Percentiles rank a stretch among this genome's conserved stretches.
phyloP scores from a whole-genome alignment of 208 protist species.

The Acanthamoeba rhysodes region DNA sequence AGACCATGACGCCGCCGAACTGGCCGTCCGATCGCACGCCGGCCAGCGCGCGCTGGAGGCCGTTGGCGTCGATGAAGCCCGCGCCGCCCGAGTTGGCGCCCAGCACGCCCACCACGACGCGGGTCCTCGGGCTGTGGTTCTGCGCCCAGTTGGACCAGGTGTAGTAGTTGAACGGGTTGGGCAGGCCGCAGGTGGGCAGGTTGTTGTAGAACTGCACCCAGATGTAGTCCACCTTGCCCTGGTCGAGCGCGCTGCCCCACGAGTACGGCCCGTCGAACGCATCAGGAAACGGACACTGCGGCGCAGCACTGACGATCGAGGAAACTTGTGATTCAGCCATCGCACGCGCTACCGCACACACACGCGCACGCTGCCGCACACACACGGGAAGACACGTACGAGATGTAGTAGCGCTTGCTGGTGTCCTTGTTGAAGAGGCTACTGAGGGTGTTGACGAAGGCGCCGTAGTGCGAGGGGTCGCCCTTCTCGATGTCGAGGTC shows the following conservation, averaged over 20 bases:
- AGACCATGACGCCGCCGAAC: slow-evolving; percentile 81
- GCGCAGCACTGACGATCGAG: slow-evolving; percentile 38
- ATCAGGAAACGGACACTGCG: slow-evolving; percentile 82
- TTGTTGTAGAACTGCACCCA: slow-evolving; percentile 85
- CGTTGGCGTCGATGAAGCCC: slow-evolving; percentile 53
- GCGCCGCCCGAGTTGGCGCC: slow-evolving; percentile 56
- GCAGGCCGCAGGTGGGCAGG: slow-evolving; percentile 55
- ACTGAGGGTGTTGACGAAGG: slow-evolving; percentile 67
- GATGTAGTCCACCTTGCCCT: slow-evolving; percentile 78
- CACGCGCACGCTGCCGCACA: too few relatives aligned
- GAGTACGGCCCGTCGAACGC: slow-evolving; percentile 58
- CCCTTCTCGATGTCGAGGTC: slow-evolving; percentile 82
- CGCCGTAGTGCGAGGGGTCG: slow-evolving; percentile 54
- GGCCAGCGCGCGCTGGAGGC: not conserved
- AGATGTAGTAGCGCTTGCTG: slow-evolving; percentile 38
- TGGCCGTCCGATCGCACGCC: not conserved
- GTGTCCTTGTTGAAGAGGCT: not conserved
- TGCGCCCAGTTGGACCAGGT: slow-evolving; percentile 70
- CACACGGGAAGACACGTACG: not conserved
- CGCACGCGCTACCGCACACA: too few relatives aligned
- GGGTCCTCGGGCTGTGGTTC: not conserved
- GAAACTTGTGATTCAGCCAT: too few relatives aligned
- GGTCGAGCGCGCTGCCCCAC: slow-evolving; percentile 38
- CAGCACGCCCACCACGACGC: slow-evolving; percentile 68
- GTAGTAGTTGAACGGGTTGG: slow-evolving; percentile 48